These are phyloP conservation scores for Ceratocystis variospora DNA, from an alignment of 2,329 filamentous ascomycete genomes.

Conservation along the genomic window DNA sequence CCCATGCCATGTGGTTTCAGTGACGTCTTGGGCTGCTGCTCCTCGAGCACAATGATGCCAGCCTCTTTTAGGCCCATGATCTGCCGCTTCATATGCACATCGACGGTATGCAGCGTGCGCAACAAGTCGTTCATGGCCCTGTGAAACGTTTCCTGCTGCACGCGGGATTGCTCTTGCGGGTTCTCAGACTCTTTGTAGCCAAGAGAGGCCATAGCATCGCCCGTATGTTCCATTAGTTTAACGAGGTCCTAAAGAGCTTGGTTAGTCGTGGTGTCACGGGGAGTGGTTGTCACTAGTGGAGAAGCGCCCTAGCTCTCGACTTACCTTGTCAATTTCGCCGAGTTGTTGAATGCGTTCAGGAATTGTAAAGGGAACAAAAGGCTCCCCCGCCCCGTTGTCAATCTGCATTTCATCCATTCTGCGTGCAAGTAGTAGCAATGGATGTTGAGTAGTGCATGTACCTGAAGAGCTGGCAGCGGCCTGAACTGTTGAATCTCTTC, in stretches of 20 bases:
- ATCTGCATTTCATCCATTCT: constrained; percentile 14
- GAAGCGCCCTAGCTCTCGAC: constrained; percentile 13
- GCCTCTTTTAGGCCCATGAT: constrained; percentile 65
- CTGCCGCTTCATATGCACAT: constrained; percentile 60
- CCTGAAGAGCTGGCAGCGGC: no score
- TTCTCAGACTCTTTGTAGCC: constrained; percentile 26
- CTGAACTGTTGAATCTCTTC: no score
- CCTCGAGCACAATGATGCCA: constrained; percentile 47
- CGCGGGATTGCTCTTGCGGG: constrained; percentile 30
- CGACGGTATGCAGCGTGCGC: constrained; percentile 55
- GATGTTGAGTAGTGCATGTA: not conserved
- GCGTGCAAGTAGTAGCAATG: not conserved
- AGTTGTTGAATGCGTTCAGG: constrained; percentile 71
- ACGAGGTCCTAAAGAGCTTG: constrained; percentile 24
- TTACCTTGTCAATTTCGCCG: constrained; percentile 59
- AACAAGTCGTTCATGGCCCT: constrained; percentile 54
- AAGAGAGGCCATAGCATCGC: constrained; percentile 34
- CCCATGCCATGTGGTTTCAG: constrained; percentile 42
- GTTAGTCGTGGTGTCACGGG: not conserved
- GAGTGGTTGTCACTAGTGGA: not conserved
- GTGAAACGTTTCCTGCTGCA: constrained; percentile 45
- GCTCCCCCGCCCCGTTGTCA: not conserved
- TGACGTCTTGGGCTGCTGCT: constrained; percentile 24
- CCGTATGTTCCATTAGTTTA: constrained; percentile 32
- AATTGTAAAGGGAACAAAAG: constrained; percentile 45